Base-by-base conservation (phyloP, 495 filamentous ascomycete species). In the Achaetomiella virescens region DNA sequence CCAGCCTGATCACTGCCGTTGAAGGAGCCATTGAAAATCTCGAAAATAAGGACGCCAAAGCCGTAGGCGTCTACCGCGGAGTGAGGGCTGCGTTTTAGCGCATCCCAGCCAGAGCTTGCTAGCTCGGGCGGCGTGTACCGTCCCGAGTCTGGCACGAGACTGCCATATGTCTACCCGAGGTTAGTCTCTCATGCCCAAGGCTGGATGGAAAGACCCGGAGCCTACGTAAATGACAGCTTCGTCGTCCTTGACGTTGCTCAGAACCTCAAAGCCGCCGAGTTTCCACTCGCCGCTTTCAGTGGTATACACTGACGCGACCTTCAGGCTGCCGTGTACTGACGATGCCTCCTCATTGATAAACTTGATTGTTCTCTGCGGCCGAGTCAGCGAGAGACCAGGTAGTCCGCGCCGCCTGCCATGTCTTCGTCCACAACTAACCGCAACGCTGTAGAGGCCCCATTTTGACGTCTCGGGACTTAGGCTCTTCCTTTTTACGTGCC, bases 261-360 rank as follows among this genome's bases (percentile, higher is more conserved):
- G 68, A 10, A 95, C 79, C 59, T 98, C 95, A 54, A 97, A 93
- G 9, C 93, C 93, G 4, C 88, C 90, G 3, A 98, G 73, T 68
- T 93, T 97, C 93, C 93, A 98, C 68, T 97, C 93, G 27, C 93
- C 93, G 70, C 93, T 96, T 67, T 97, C 91, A 68, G 89, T 88
- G 14, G 85, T 89, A 66, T 86, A 97, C 60, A 98, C 80, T 0
- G 92, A 96, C 2, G 89, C 87, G 20, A 86, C 83, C 51, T 89
- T 81, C 25, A 97, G 76, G 57, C 81, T 89, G 36, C 91, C 93
- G 62, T 98, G 93, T 5, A 97, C 83, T 0, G 90, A 95, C 5
- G 85, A 78, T 2, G 92, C 93, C 61, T 97, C 95, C 35, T 88
- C 86, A 64, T 97, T 97, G 62, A 98, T 88, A 63, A 98, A 98